Evolutionary conservation across 2,329 filamentous ascomycete species (phyloP), one percentile per base, ranked within the genome.

Genomic region (Fusarium floridanum): DNA sequence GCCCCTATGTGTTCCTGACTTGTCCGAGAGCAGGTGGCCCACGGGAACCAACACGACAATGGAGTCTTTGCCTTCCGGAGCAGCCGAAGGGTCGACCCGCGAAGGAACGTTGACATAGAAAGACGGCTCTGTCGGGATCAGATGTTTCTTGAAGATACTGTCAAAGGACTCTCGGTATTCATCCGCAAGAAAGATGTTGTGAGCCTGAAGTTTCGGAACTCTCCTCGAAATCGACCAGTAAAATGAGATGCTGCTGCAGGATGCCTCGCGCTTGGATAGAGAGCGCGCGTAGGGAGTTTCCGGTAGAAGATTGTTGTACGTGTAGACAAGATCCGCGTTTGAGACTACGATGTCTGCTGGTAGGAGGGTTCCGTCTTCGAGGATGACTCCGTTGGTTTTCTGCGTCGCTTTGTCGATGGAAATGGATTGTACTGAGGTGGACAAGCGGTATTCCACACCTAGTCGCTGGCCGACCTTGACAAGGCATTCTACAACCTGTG

Each of bases 91-190:
- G 73, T 95, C 93, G 9, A 94, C 87, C 14, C 92, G 88, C 56
- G 89, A 92, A 0, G 93, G 93, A 0, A 95, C 92, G 79, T 95
- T 94, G 82, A 95, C 89, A 82, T 95, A 95, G 84, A 95, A 95
- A 66, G 89, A 92, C 0, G 93, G 93, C 68, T 94, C 87, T 2
- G 87, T 81, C 1, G 93, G 93, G 10, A 95, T 89, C 4, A 87
- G 83, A 69, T 94, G 91, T 34, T 89, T 84, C 73, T 92, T 90
- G 86, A 95, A 95, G 68, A 95, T 95, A 68, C 89, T 88, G 81
- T 95, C 92, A 77, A 95, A 95, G n/a, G 88, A 91, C 76, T 93
- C 91, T 61, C 86, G 86, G 80, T 94, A 95, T 73, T 92, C 87
- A 75, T 94, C 90, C 3, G 93, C 92, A 8, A 95, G 88, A 84